Evolutionary conservation across 2,329 filamentous ascomycete species (phyloP), one percentile per base, ranked within the genome.

Genomic region (Arthrobotrys pseudoclavata): DNA sequence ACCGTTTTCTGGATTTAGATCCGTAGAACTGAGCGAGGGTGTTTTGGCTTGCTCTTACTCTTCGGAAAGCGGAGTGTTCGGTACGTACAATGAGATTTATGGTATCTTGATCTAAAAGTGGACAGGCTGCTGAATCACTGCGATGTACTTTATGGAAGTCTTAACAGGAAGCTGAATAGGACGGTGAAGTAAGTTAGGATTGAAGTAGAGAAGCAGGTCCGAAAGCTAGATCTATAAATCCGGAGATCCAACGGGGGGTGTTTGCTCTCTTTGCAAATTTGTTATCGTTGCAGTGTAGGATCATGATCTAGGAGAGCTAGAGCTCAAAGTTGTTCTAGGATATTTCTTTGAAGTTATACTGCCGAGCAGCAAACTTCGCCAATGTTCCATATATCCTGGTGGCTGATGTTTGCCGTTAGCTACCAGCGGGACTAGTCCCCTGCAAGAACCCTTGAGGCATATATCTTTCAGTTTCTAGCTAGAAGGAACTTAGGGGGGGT

Each of bases 141-240:
- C 24, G 48, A 63, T 64, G 6, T 10, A 40, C 37, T 72, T 67
- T 40, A 13, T 52, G 24, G 47, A 63, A 42, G 64, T 64, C 64
- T 76, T 63, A 24, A 45, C 34, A 29, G 24, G 26, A 40, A 76
- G 71, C 64, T 76, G 57, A 18, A 20, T n/a, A 24, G 7, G 53
- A 47, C 63, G 48, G 29, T 60, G 47, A 60, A 53, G 57, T 26
- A 48, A 18, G n/a, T 63, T 64, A 63, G 47, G 42, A 67, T 50
- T 47, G 47, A 50, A 22, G 42, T 3, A 1, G 47, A 26, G 15
- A 63, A 68, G 62, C 70, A 62, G 62, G 48, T 37, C 18, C 12
- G n/a, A 48, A 57, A 69, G 71, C 71, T 69, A 13, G 64, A 69
- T 76, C 69, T 76, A 76, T 76, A 76, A 50, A 42, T 40, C n/a